Evolutionary conservation across 495 filamentous ascomycete genomes (phyloP).

Genomic region (Elasticomyces elasticus): DNA sequence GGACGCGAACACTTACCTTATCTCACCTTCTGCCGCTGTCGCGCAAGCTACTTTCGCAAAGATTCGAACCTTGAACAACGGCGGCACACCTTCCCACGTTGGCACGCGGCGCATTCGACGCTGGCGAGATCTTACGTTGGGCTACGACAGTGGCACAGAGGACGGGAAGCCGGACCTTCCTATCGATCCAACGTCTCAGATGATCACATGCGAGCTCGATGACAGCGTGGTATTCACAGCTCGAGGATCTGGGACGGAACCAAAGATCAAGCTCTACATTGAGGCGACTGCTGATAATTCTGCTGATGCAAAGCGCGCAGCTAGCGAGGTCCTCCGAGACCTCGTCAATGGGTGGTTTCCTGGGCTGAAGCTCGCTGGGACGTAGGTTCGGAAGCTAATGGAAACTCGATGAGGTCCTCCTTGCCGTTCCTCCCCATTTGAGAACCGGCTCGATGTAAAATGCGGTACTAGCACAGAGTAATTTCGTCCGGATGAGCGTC

Average conservation of each 20-base stretch:
- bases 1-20: constrained; percentile 58
- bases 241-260: constrained; percentile 61
- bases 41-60: constrained; percentile 46
- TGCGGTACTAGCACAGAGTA: too few species aligned
- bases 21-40: constrained; percentile 45
- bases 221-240: constrained; percentile 55
- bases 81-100: constrained; percentile 22
- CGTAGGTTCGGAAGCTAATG: too few species aligned
- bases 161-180: constrained; percentile 50
- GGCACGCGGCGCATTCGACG: constrained; percentile 37
- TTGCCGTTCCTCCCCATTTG: too few species aligned
- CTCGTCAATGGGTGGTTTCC: constrained; percentile 51
- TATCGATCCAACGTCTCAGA: constrained; percentile 49
- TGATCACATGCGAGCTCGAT: constrained; percentile 63
- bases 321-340: constrained; percentile 42
- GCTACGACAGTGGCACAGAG: constrained; percentile 49
- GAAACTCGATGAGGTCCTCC: too few species aligned
- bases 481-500: too few species aligned
- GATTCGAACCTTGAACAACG: constrained; percentile 34
- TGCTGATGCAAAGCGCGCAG: constrained; percentile 42
- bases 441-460: too few species aligned
- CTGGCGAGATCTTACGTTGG: constrained; percentile 61
- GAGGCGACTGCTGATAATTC: constrained; percentile 24
- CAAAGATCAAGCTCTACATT: constrained; percentile 40
- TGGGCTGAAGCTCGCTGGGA: constrained; percentile 14